Evolutionary conservation across 805 yeast genomes (phyloP).

Genomic region (Kregervanrija pseudodelftensis): DNA sequence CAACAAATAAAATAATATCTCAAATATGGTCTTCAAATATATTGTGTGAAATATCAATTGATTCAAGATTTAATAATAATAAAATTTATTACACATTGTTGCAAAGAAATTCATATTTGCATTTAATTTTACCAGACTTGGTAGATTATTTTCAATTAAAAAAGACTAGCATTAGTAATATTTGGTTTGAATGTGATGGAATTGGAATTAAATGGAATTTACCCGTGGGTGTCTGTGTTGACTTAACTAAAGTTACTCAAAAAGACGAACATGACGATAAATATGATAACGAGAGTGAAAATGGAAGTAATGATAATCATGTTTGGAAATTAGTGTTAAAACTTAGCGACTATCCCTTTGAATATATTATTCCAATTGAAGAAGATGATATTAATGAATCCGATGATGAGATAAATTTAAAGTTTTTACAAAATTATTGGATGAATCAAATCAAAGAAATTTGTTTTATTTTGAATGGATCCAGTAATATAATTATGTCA

Average conservation of each 20-base stretch:
- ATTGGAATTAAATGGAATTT: conserved; percentile 70
- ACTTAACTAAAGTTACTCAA: conserved; percentile 22
- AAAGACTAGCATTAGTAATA: conserved; percentile 18
- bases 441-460: conserved; percentile 79
- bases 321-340: conserved; percentile 43
- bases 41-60: conserved; percentile 20
- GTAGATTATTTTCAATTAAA: conserved; percentile 30
- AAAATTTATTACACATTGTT: conserved; percentile 13
- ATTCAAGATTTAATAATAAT: conserved; percentile 11
- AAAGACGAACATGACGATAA: conserved; percentile 1
- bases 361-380: conserved; percentile 34
- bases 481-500: conserved; percentile 75
- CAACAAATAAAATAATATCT: conserved; percentile 1
- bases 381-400: conserved; percentile 8
- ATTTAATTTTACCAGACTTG: conserved; percentile 33
- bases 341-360: conserved; percentile 36
- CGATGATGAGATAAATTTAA: background rate
- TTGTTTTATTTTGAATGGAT: conserved; percentile 66
- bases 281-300: conserved; percentile 30
- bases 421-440: conserved; percentile 46
- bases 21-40: conserved; percentile 5
- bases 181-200: conserved; percentile 66
- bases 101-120: conserved; percentile 48
- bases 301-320: conserved; percentile 3
- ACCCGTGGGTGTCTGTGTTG: conserved; percentile 67